Evolutionary conservation across 208 protist genomes (phyloP), one percentile per base, ranked within the genome.

Genomic region (Leptomonas pyrrhocoris): DNA sequence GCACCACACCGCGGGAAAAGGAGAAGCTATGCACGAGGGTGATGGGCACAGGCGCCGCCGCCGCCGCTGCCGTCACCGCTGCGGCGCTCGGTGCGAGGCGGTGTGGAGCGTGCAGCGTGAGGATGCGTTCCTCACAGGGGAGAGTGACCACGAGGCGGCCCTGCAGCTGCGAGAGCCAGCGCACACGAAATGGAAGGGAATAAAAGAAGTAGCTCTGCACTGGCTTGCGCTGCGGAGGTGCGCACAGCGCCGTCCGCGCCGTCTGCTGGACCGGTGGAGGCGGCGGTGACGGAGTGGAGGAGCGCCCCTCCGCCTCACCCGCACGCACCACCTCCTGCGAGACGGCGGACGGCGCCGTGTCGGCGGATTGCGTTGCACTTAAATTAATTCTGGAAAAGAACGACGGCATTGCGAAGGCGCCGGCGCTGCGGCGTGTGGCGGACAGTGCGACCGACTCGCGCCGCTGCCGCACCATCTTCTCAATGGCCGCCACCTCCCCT

Each of bases 71-170:
- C 5, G 43, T 59, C 25, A n/a, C 27, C n/a, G 25, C 62, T 50
- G 21, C 21, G 2, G 38, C 4, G 3, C 18, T 21, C 38, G 30
- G 9, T 27, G 9, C 2, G 28, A 19, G 5, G 23, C 1, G 59
- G 43, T 80, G 68, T 16, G 83, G 62, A 3, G 59, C 81, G 18
- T 68, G 28, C n/a, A 95, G 38, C 6, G 83, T 85, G 13, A 93
- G 45, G 12, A 95, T 7, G 11, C 87, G 79, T 68, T 95, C 90
- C 59, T 95, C 90, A 73, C 81, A 92, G 7, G 90, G 81, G 13
- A 95, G 72, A 1, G 83, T 91, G 18, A 86, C 81, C 18, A 93
- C 63, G 38, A 95, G 31, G 25, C 65, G 56, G 0, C 73, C 68
- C 16, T 49, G 42, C 49, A 75, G 51, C 45, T 75, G 62, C 25